phyloP scores from a whole-genome alignment of 495 filamentous ascomycete genomes.

The Pseudomonodictys pantanalensis region DNA sequence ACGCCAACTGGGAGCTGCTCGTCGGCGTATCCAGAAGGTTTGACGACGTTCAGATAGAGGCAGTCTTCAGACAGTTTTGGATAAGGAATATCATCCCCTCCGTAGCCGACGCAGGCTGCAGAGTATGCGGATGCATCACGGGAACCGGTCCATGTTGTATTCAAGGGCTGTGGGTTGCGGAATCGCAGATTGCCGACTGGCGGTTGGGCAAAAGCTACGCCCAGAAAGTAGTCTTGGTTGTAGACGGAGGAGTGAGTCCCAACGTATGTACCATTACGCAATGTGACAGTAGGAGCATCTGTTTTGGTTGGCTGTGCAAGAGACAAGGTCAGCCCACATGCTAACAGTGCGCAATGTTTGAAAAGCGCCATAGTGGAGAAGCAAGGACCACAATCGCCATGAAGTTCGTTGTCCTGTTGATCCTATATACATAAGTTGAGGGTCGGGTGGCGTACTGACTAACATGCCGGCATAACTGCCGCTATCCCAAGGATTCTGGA shows the following conservation, averaged over 20 bases:
- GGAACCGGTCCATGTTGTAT: conserved; percentile 39
- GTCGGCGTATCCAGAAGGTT: background rate
- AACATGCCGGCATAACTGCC: too few species aligned
- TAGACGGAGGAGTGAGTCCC: conserved; percentile 33
- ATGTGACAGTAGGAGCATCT: too few species aligned
- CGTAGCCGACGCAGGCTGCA: conserved; percentile 46
- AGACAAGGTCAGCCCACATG: too few species aligned
- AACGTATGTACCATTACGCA: conserved; percentile 40
- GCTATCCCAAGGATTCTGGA: too few species aligned
- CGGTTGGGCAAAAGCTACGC: conserved; percentile 63
- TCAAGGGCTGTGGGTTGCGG: conserved; percentile 55
- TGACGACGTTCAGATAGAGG: background rate
- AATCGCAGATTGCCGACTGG: conserved; percentile 59
- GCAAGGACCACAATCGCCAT: too few species aligned
- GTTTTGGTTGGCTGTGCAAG: too few species aligned
- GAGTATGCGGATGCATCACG: conserved; percentile 41
- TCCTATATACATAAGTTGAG: too few species aligned
- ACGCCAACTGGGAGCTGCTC: background rate
- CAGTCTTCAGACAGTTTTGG: conserved; percentile 1
- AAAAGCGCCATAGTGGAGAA: too few species aligned
- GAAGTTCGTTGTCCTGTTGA: too few species aligned
- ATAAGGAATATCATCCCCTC: conserved; percentile 21
- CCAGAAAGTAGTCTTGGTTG: conserved; percentile 53
- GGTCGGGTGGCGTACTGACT: too few species aligned
- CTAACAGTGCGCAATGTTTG: too few species aligned